A percentile compares a stretch with the other conserved stretches of the same genome.
Conservation (phyloP, 1,139 yeast genomes). For the Pichia sp. region DNA sequence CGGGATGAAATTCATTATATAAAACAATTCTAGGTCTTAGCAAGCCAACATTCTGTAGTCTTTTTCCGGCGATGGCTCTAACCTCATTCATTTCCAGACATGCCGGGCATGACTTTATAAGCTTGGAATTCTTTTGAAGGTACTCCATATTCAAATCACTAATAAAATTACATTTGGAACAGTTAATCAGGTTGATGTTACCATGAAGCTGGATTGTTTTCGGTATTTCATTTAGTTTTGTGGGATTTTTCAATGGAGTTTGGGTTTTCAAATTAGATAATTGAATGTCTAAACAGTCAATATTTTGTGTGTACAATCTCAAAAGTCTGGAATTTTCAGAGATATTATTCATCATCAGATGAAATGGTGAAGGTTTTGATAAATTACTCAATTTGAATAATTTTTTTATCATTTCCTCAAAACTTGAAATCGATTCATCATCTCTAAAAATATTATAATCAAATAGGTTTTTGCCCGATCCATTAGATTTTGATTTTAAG, state of each 20-base stretch:
- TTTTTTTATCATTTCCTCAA: constrained; percentile 66
- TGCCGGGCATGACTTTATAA: constrained; percentile 46
- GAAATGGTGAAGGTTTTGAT: constrained; percentile 71
- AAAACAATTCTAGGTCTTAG: constrained; percentile 76
- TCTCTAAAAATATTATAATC: constrained; percentile 74
- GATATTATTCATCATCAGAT: constrained; percentile 48
- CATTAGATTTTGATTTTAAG: constrained; percentile 26
- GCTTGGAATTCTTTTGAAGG: constrained; percentile 15
- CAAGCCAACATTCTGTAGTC: constrained; percentile 69
- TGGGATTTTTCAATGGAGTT: constrained; percentile 30
- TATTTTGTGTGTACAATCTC: constrained; percentile 73
- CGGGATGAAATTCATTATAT: constrained; percentile 85
- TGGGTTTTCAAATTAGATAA: constrained; percentile 40
- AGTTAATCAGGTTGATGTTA: constrained; percentile 57
- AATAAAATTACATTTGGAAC: constrained; percentile 63
- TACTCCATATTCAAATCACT: constrained; percentile 32
- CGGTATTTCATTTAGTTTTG: constrained; percentile 31
- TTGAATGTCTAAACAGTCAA: constrained; percentile 41
- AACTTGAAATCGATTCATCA: constrained; percentile 48
- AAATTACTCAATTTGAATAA: constrained; percentile 47
- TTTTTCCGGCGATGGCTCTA: constrained; percentile 51
- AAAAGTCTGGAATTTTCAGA: constrained; percentile 56
- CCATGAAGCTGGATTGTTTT: constrained; percentile 74
- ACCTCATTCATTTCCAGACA: constrained; percentile 46
- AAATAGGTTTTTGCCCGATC: constrained; percentile 71